Base-by-base conservation (phyloP, 108 stramenopile genomes). In the Fragilariopsis cylindrus region DNA sequence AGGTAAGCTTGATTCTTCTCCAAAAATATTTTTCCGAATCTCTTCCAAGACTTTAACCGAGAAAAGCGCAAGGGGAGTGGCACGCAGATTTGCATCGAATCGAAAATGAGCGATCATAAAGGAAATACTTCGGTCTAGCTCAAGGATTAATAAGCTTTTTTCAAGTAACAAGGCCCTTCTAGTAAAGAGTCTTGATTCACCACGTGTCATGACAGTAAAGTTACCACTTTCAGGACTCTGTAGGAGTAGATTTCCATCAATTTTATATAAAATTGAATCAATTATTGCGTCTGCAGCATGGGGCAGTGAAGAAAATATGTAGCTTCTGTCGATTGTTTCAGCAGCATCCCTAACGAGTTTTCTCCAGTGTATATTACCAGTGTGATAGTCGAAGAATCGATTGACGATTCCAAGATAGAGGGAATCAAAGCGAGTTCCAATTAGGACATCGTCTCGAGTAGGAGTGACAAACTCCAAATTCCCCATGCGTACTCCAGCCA, bases 341-440 rank as follows among this genome's bases (percentile, higher is more conserved):
- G 30, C 30, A 30, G 30, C 30, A 12, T 53, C 52, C 15, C 52
- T 12, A 15, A 53, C 12, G 0, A 15, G 15, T 15, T 67, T 46
- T 67, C 43, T 45, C 66, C 66, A 67, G 12, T 48, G 4, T 47
- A n/a, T 42, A 18, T 76, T 80, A 13, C 79, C 82, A 8, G 71
- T 69, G 45, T 80, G 82, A 49, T 73, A 72, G 46, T 82, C 69
- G 12, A 80, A 11, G 45, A 70, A 77, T 39, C 80, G 74, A 41
- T 77, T 70, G 68, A 69, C 65, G 54, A 70, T 62, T 15, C 21
- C 69, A 48, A 79, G 60, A 43, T 63, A 57, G 7, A 47, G 53
- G 39, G 60, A 16, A 16, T 62, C 65, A 48, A 75, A 73, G 19
- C 76, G 52, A 30, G 67, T 73, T 48, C 74, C 79, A 11, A 84